These are phyloP conservation scores for Yamadazyma atlantica DNA, from an alignment of 1,139 yeast species.

Conservation along the genomic window DNA sequence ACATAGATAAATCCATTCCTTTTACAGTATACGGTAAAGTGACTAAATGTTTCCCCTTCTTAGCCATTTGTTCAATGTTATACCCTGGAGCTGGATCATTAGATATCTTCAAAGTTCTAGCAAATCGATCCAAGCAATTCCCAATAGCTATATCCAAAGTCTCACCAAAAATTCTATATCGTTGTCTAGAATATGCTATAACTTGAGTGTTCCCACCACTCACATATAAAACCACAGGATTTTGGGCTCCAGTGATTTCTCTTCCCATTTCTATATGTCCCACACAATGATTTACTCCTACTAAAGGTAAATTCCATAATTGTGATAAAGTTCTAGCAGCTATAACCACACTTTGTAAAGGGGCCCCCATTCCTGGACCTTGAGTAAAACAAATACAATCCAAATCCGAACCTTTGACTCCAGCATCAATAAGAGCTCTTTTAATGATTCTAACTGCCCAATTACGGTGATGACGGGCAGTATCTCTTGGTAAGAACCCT, in stretches of 20 bases:
- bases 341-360: conserved; percentile 86
- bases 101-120: conserved; percentile 82
- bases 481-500: conserved; percentile 93
- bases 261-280: conserved; percentile 99
- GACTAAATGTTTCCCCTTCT: conserved; percentile 65
- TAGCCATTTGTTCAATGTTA: conserved; percentile 93
- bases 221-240: conserved; percentile 94
- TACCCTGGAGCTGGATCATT: conserved; percentile 98
- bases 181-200: conserved; percentile 89
- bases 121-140: conserved; percentile 93
- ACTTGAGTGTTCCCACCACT: conserved; percentile 99
- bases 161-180: conserved; percentile 95
- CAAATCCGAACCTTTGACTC: conserved; percentile 55
- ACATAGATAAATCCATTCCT: conserved; percentile 98
- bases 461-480: conserved; percentile 93
- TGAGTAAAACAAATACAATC: conserved; percentile 95
- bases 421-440: conserved; percentile 64
- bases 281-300: conserved; percentile 95
- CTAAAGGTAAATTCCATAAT: conserved; percentile 79
- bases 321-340: conserved; percentile 87
- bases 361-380: conserved; percentile 99
- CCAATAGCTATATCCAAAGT: conserved; percentile 97
- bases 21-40: conserved; percentile 92
- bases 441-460: conserved; percentile 88
- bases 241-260: conserved; percentile 91